Percentiles rank a stretch among this genome's conserved stretches.
Conservation (phyloP, 192 early-diverging fungal genomes). For the Gryganskiella cystojenkinii region DNA sequence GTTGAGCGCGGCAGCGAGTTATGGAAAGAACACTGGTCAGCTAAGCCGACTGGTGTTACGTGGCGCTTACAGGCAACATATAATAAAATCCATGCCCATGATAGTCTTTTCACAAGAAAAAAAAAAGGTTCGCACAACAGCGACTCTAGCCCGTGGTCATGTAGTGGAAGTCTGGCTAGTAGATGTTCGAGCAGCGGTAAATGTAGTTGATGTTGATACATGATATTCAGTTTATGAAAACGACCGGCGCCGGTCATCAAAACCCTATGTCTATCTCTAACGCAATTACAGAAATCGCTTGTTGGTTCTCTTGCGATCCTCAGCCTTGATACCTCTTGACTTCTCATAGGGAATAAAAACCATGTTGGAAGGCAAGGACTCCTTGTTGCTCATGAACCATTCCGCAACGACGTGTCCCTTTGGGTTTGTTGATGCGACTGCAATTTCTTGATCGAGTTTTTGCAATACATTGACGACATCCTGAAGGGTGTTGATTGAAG, state of each 20-base stretch:
- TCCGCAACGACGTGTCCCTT: conserved; percentile 54
- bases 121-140: too few species aligned
- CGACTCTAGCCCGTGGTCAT: too few species aligned
- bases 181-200: background rate
- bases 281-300: conserved; percentile 49
- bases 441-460: conserved; percentile 9
- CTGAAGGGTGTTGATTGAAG: conserved; percentile 35
- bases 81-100: too few species aligned
- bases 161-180: background rate
- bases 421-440: conserved; percentile 14
- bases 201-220: conserved; percentile 6
- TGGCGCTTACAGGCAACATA: too few species aligned
- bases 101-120: too few species aligned
- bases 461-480: conserved; percentile 22
- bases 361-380: conserved; percentile 51
- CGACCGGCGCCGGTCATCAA: too few species aligned
- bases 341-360: conserved; percentile 54
- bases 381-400: conserved; percentile 54
- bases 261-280: too few species aligned
- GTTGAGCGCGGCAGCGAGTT: too few species aligned
- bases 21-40: too few species aligned
- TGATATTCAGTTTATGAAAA: too few species aligned
- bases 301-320: conserved; percentile 47
- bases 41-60: too few species aligned
- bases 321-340: conserved; percentile 43